Evolutionary conservation across 2,329 filamentous ascomycete species (phyloP), one percentile per base, ranked within the genome.

Genomic region (Penicillium sp.): DNA sequence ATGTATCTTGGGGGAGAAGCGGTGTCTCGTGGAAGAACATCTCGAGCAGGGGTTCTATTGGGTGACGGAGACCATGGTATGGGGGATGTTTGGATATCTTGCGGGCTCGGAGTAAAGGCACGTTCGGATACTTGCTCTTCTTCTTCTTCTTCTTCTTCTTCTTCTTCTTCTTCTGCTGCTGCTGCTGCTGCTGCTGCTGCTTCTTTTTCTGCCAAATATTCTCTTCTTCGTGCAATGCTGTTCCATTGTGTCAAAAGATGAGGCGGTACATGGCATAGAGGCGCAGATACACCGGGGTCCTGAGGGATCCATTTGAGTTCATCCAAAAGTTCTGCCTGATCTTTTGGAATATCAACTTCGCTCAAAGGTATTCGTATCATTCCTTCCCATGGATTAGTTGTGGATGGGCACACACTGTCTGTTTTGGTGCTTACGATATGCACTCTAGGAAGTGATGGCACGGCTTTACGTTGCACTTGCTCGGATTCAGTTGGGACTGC

Each of bases 241-340:
- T 76, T 76, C 75, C 75, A 77, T 56, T 67, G 53, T n/a, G 59
- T 53, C 17, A 77, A 55, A 19, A 76, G 65, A 16, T 42, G 41
- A 47, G 70, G 64, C 2, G 75, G 75, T 28, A 75, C 72, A 61
- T 73, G 66, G 3, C 67, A 69, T 30, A 63, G 64, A 19, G 69
- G 67, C 33, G 55, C 45, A 14, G 53, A 53, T 14, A 64, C 57
- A 14, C 71, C 70, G 1, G 67, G 45, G n/a, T 60, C 55, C n/a
- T 72, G 67, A 36, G 73, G 72, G 49, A 75, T 61, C 74, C 71
- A 74, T 53, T 45, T 57, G 6, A 70, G 57, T 11, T 73, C 66
- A 6, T 78, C 74, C 1, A 88, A 69, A 5, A 87, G 70, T 9
- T 71, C 61, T 41, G 69, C 64, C 61, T 88, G 85, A 16, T 80